Evolutionary conservation across 129 eudicot species (phyloP), one percentile per base, ranked within the genome.

Genomic region (Heracleum sosnowskyi): DNA sequence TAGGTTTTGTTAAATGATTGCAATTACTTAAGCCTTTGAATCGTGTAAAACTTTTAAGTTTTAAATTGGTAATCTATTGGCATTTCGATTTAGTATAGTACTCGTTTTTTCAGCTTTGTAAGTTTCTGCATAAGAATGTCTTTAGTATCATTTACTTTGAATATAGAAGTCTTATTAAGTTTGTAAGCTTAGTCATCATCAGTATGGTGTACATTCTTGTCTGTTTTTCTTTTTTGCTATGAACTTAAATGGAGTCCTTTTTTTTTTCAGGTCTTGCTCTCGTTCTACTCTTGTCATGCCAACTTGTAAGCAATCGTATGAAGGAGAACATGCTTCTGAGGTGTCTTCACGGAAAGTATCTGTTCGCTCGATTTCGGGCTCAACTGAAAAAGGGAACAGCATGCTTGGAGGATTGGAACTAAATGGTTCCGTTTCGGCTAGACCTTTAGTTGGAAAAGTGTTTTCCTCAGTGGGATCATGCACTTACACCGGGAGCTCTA

Each of bases 381-480:
- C 87, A 73, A 64, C 74, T 84, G 88, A 83, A 33, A 36, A 76
- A 63, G 60, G 20, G 11, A 77, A 45, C 68, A 75, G 51, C 49
- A 69, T 78, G 53, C 76, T 79, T 81, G 73, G 83, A 47, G 81
- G 80, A 29, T 78, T 81, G 73, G 79, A 85, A 74, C 75, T 80
- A 76, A 49, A 37, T 76, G 34, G 70, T n/a, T 57, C 86, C 29
- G n/a, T 51, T 41, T 77, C 78, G 78, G 84, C 72, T 42, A 80
- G 71, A 24, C 87, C 64, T 57, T 31, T 78, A 70, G 85, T 64
- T 34, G 89, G 85, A 53, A 86, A 82, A 79, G 45, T 85, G 22
- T 79, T 73, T 42, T 86, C 86, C 85, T 84, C 97, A 22, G 85
- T 86, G 10, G 90, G 78, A 40, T 74, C 76, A 16, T 81, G 74